Base-by-base conservation (phyloP, 129 eudicot species). In the Flaveria ramosissima region DNA sequence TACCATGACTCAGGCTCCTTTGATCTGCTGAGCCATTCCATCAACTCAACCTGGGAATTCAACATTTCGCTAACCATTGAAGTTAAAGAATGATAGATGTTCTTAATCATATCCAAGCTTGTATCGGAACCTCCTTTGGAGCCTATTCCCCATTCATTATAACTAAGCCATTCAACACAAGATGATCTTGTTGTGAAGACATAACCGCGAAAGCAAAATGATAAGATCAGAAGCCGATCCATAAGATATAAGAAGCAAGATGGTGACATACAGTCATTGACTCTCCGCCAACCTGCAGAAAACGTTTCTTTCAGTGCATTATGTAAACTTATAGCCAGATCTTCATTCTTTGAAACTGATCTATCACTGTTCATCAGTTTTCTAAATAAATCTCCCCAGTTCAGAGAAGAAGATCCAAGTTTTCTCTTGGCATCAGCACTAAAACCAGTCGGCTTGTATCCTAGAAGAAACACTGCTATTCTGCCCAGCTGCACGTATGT, bases 201-300 rank as follows among this genome's bases (percentile, higher is more conserved):
- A 62, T n/a, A 14, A 19, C 86, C 86, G 1, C 17, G 63, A 13
- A 47, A 68, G 70, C 68, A 74, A 74, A 81, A 81, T 11, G 71
- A 84, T 67, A 86, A 66, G 14, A 92, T 59, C 43, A 87, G 26
- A 68, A 92, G 84, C 1, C 87, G 82, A 74, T 92, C 96, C 17
- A 85, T 61, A 57, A 92, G 83, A 81, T 92, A 89, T 53, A 89
- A 32, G 75, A 89, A 92, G 74, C 89, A 80, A 43, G 73, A 9
- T 3, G 93, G 89, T 19, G 88, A 78, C 67, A 92, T 77, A 59
- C 43, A 85, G 57, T 87, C 90, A 55, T 23, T 1, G 9, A 30
- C 9, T 30, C 15, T 63, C 72, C 71, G 77, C 85, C 86, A 81
- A 16, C 83, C 65, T n/a, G 61, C 72, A 71, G 26, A 19, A 46